Evolutionary conservation across 2,329 filamentous ascomycete genomes (phyloP).

Genomic region (Magnaporthiopsis poae): DNA sequence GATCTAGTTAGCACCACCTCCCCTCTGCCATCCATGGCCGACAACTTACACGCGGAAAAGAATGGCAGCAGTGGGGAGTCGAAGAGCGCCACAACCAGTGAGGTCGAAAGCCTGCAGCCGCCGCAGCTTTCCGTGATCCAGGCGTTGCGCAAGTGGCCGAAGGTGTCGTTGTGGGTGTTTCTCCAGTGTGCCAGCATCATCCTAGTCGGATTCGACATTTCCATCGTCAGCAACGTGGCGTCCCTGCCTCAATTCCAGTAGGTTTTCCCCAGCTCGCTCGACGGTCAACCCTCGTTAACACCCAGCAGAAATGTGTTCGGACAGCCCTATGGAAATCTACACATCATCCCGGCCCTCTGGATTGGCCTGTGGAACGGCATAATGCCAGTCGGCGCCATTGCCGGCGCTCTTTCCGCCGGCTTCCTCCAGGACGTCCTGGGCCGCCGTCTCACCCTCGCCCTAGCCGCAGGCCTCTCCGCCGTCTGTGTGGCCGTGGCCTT

Average conservation of each 20-base stretch:
- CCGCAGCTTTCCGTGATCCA: slow-evolving; percentile 1
- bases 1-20: background rate
- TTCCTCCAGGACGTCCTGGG: background rate
- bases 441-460: background rate
- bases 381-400: background rate
- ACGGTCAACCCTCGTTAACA: background rate
- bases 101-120: background rate
- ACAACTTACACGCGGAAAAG: background rate
- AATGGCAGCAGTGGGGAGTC: background rate
- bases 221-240: slow-evolving; percentile 2
- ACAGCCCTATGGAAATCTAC: background rate
- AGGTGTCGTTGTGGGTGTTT: background rate
- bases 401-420: background rate
- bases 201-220: slow-evolving; percentile 1
- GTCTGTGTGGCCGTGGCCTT: slow-evolving; percentile 2
- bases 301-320: background rate
- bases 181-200: slow-evolving; percentile 2
- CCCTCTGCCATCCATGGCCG: background rate
- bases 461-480: background rate
- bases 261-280: background rate
- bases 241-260: slow-evolving; percentile 2
- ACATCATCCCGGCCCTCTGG: slow-evolving; percentile 4
- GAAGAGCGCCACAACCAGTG: background rate
- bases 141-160: slow-evolving; percentile 1
- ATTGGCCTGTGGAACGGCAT: slow-evolving; percentile 4